These are phyloP conservation scores for Lomentospora prolificans DNA, from an alignment of 2,329 filamentous ascomycete species.

Conservation along the genomic window DNA sequence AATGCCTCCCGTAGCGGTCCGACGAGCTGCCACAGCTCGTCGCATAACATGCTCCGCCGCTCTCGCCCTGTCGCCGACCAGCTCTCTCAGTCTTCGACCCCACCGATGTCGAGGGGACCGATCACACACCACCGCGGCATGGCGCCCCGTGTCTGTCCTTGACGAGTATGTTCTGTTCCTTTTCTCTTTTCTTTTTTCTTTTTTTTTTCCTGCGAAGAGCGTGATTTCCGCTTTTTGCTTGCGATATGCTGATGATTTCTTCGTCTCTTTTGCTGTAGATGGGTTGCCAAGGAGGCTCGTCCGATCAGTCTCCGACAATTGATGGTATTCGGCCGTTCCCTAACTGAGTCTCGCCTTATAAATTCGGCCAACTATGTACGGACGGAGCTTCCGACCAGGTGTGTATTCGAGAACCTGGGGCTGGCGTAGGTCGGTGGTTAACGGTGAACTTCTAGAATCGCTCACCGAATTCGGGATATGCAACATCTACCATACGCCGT, in stretches of 20 bases:
- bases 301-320: conserved; percentile 95
- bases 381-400: conserved; percentile 82
- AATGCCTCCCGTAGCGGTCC: conserved; percentile 7
- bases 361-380: conserved; percentile 97
- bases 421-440: neutral
- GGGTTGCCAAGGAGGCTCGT: conserved; percentile 83
- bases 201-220: conserved; percentile 4
- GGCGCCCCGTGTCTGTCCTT: conserved; percentile 53
- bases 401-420: conserved; percentile 14
- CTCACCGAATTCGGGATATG: conserved; percentile 93
- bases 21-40: conserved; percentile 4
- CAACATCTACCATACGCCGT: conserved; percentile 93
- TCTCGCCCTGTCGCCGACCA: neutral
- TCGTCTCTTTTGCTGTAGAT: conserved; percentile 42
- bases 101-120: neutral
- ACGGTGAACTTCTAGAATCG: conserved; percentile 48
- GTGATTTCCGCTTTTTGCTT: conserved; percentile 10
- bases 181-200: neutral
- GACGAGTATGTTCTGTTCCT: conserved; percentile 44
- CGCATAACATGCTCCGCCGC: neutral
- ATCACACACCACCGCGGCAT: conserved; percentile 26
- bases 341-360: conserved; percentile 81
- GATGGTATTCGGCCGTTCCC: conserved; percentile 90
- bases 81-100: neutral
- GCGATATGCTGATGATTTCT: neutral